phyloP scores from a whole-genome alignment of 495 filamentous ascomycete genomes.

The Talaromyces proteolyticus region DNA sequence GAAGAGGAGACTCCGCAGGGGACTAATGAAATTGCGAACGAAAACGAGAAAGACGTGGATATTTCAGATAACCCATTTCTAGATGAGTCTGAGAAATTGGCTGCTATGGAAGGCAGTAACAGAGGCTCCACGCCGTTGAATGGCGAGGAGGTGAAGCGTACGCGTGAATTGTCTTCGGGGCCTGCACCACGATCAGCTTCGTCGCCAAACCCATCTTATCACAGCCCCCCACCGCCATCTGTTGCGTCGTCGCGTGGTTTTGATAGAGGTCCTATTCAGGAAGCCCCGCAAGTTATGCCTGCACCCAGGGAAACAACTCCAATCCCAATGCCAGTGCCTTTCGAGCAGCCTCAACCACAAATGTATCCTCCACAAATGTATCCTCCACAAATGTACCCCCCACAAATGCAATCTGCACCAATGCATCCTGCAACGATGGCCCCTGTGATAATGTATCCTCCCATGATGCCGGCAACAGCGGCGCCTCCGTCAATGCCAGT shows the following conservation, averaged over 20 bases:
- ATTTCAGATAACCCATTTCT: not conserved
- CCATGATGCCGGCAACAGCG: not conserved
- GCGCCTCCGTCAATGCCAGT: too few species aligned
- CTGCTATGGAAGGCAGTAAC: not conserved
- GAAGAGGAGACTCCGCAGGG: not conserved
- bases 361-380: conserved; percentile 5
- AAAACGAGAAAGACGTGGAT: not conserved
- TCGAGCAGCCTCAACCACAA: too few species aligned
- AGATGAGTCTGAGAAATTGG: not conserved
- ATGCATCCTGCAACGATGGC: not conserved
- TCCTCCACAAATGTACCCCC: conserved; percentile 8
- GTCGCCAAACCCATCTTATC: too few species aligned
- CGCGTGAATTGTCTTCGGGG: not conserved
- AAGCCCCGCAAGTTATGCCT: not conserved
- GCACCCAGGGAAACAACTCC: not conserved
- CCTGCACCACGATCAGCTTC: not conserved
- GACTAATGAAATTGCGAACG: not conserved
- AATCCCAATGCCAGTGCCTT: conserved; percentile 6
- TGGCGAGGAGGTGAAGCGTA: not conserved
- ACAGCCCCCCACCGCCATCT: not conserved
- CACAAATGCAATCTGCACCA: not conserved
- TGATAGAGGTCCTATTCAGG: conserved; percentile 2
- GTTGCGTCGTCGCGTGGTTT: not conserved
- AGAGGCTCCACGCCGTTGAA: not conserved
- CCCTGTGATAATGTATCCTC: not conserved